Conservation (phyloP, 129 eudicot genomes). For the Mikania micrantha region DNA sequence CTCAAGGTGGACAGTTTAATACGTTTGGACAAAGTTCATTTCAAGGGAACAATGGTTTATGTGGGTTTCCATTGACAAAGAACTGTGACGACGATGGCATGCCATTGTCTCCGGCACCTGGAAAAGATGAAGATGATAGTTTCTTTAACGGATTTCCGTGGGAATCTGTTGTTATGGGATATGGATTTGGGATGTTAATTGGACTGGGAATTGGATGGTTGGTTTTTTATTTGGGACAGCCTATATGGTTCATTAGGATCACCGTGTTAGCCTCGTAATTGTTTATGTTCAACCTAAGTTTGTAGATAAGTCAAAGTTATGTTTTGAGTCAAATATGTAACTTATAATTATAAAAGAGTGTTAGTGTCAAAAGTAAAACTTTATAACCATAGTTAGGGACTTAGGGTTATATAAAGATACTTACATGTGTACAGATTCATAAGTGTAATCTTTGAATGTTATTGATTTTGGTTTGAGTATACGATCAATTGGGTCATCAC, state of each 20-base stretch:
- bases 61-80: slow-evolving; percentile 35
- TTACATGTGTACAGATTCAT: no score
- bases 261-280: no score
- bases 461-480: no score
- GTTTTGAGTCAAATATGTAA: no score
- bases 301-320: no score
- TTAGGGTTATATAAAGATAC: no score
- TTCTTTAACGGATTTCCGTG: slow-evolving; percentile 31
- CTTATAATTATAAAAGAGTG: no score
- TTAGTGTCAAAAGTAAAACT: no score
- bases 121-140: slow-evolving; percentile 3
- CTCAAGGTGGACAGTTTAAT: slow-evolving; percentile 30
- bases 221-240: slow-evolving; percentile 19
- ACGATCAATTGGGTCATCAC: no score
- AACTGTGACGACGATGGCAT: slow-evolving; percentile 11
- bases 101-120: not conserved
- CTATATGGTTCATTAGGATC: slow-evolving; percentile 27
- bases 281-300: no score
- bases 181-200: slow-evolving; percentile 27
- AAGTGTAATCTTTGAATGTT: no score
- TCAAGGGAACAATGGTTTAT: slow-evolving; percentile 25
- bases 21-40: slow-evolving; percentile 21
- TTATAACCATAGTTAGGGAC: no score
- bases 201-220: slow-evolving; percentile 27
- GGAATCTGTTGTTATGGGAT: slow-evolving; percentile 31